phyloP scores from a whole-genome alignment of 805 yeast genomes.

The Candida palmyrensis region DNA sequence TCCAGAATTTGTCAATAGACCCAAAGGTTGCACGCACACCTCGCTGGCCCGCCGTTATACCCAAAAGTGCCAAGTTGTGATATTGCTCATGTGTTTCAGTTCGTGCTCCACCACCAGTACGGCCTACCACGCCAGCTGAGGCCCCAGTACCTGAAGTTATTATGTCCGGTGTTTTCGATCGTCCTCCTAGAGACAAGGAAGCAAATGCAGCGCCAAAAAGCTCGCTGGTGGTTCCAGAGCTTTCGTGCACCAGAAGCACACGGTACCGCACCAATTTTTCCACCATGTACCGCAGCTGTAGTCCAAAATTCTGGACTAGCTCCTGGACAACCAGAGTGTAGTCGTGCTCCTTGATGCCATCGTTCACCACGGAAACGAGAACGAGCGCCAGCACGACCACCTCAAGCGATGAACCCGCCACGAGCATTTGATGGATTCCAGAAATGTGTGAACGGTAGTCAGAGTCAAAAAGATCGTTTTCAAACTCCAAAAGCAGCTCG shows the following conservation, averaged over 20 bases:
- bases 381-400: conserved; percentile 51
- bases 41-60: conserved; percentile 26
- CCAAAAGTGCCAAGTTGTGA: conserved; percentile 16
- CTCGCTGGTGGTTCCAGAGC: conserved; percentile 11
- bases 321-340: conserved; percentile 49
- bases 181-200: conserved; percentile 7
- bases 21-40: conserved; percentile 28
- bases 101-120: conserved; percentile 1
- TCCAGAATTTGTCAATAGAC: conserved; percentile 39
- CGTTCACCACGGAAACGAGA: conserved; percentile 56
- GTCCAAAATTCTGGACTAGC: conserved; percentile 62
- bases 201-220: conserved; percentile 17
- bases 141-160: conserved; percentile 2
- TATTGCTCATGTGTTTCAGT: conserved; percentile 9
- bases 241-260: conserved; percentile 28
- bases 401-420: conserved; percentile 27
- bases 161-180: conserved; percentile 9
- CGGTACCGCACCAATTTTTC: conserved; percentile 46
- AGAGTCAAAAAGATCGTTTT: conserved; percentile 59
- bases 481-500: conserved; percentile 50
- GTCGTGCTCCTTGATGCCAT: conserved; percentile 67
- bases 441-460: conserved; percentile 30
- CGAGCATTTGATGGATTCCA: conserved; percentile 34
- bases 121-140: conserved; percentile 3
- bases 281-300: conserved; percentile 42